These are phyloP conservation scores for Hyparrhenia diplandra DNA, from an alignment of 176 grass and related monocot genomes.

Conservation along the genomic window DNA sequence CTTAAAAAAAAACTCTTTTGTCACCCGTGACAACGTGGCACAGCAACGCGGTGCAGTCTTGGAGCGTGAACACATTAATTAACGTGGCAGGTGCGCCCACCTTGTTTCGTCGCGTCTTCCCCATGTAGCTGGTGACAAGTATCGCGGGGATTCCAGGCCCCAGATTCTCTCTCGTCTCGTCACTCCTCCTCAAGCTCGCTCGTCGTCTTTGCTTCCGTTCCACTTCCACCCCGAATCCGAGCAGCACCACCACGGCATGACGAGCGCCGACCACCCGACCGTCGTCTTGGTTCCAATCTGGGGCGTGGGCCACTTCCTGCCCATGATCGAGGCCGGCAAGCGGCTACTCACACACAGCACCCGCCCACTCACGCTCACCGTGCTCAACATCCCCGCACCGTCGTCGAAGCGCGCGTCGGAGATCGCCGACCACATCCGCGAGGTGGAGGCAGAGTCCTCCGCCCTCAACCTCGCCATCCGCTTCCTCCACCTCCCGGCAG, in stretches of 20 bases:
- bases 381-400: conserved; percentile 20
- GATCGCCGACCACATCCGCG: not conserved
- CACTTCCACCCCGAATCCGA: not conserved
- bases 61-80: no score
- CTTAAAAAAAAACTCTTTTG: no score
- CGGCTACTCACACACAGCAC: not conserved
- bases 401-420: not conserved
- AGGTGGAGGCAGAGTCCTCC: not conserved
- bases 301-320: conserved; percentile 18
- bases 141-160: no score
- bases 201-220: not conserved
- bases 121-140: no score
- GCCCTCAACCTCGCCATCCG: not conserved
- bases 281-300: not conserved
- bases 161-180: no score
- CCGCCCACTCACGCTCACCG: not conserved
- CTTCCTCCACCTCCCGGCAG: not conserved
- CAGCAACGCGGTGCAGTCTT: no score
- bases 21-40: no score
- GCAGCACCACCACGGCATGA: not conserved
- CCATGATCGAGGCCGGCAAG: conserved; percentile 17
- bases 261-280: not conserved
- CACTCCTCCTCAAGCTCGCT: no score
- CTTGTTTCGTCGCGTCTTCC: no score
- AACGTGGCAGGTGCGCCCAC: no score